Evolutionary conservation across 768 basidiomycete species (phyloP), one percentile per base, ranked within the genome.

Genomic region (Trametes gibbosa): DNA sequence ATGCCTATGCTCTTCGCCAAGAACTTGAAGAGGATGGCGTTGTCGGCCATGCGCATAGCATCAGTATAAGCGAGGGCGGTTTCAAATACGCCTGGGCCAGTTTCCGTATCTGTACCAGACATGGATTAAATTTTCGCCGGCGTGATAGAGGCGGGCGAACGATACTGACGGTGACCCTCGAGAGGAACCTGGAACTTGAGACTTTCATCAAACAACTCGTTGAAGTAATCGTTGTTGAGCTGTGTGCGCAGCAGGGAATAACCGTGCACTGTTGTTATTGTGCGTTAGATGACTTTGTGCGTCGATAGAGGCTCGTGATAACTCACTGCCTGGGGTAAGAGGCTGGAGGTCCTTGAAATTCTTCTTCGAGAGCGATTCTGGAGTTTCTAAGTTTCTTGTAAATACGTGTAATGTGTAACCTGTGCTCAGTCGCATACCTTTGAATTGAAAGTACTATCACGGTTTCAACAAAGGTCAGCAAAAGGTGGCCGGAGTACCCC

Each of bases 221-320:
- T 82, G 73, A 98, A 98, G 72, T 95, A 99, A 14, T 81, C 84
- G 56, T 84, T 85, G 73, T 98, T 96, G 32, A 96, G 77, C 42
- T 95, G 92, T 0, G 95, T 93, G 40, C 95, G 81, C 5, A 99
- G 81, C 34, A 98, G 79, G 4, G 95, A 97, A 70, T 98, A 98
- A 4, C 97, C 97, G 66, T 98, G 97, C 90, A 96, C 95, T 98
- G 21, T 14, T 17, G 25, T 13, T 21, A 1, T 3, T n/a, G 32
- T 7, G 23, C 41, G 21, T 42, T 13, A 49, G 19, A 19, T 17
- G 4, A 13, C 7, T 10, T 27, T 42, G 16, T 39, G 7, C 43
- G 17, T 23, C 12, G 19, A 24, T 14, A 24, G 24, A n/a, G 8
- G 17, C 21, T 12, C 8, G 5, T 27, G 47, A 14, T 14, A 3